phyloP scores from a whole-genome alignment of 352 stramenopile genomes.

The Pilasporangium apinafurcum region DNA sequence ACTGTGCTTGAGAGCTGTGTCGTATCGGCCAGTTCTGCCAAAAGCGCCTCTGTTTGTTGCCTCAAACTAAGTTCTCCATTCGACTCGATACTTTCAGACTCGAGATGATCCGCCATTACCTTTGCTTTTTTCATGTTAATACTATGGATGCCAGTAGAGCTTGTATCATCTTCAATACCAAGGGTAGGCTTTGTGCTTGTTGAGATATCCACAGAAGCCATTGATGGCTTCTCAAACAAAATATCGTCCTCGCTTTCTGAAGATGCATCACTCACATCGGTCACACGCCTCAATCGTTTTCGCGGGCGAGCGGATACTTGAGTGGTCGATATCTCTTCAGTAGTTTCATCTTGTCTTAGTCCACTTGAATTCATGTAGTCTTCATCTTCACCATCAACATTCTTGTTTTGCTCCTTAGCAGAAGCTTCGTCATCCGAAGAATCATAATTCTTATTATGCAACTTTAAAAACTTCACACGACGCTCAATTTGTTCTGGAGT shows the following conservation, averaged over 20 bases:
- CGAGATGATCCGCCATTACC: too few relatives aligned
- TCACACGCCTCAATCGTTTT: slow-evolving; percentile 39
- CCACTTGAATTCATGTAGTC: slow-evolving; percentile 3
- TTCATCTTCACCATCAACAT: neutral
- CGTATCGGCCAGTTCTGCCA: neutral
- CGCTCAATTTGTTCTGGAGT: slow-evolving; percentile 81
- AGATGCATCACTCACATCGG: slow-evolving; percentile 24
- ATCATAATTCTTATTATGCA: slow-evolving; percentile 68
- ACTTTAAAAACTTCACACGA: slow-evolving; percentile 75
- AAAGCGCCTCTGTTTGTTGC: neutral
- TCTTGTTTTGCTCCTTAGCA: slow-evolving; percentile 14
- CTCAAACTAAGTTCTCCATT: too few relatives aligned
- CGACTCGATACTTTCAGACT: neutral
- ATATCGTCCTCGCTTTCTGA: slow-evolving; percentile 39
- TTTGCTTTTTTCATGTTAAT: too few relatives aligned
- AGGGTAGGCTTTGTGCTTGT: neutral
- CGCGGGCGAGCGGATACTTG: slow-evolving; percentile 26
- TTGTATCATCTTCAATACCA: too few relatives aligned
- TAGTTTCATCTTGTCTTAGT: slow-evolving; percentile 8
- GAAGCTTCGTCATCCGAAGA: slow-evolving; percentile 55
- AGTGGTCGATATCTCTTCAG: slow-evolving; percentile 6
- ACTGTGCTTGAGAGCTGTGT: neutral
- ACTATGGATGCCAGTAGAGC: too few relatives aligned
- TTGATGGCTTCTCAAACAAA: too few relatives aligned
- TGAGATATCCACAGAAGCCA: too few relatives aligned